Evolutionary conservation across 805 yeast genomes (phyloP).

Genomic region (Candida methanosorbosa): DNA sequence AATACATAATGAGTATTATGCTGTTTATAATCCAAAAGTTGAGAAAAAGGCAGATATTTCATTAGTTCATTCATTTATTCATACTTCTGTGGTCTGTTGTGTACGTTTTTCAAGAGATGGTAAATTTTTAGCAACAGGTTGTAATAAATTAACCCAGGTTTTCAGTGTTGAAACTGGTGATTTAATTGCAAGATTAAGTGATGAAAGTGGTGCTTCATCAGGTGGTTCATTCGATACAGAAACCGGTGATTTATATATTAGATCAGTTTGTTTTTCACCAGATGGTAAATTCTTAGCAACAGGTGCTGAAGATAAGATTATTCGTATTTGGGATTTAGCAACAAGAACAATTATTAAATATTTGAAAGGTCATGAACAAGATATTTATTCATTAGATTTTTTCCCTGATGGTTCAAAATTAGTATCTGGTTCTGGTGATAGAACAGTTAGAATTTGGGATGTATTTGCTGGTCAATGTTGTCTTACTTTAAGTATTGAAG

Average conservation of each 20-base stretch:
- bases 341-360: conserved; percentile 79
- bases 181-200: conserved; percentile 76
- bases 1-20: conserved; percentile 77
- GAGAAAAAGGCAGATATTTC: conserved; percentile 75
- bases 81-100: conserved; percentile 93
- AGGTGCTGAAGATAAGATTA: conserved; percentile 84
- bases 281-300: conserved; percentile 91
- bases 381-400: conserved; percentile 89
- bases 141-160: conserved; percentile 92
- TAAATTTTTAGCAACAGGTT: conserved; percentile 89
- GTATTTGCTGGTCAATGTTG: conserved; percentile 83
- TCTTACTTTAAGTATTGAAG: conserved; percentile 83
- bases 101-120: conserved; percentile 91
- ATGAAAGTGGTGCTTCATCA: conserved; percentile 51
- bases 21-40: conserved; percentile 83
- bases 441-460: conserved; percentile 96
- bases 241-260: conserved; percentile 80
- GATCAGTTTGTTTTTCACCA: conserved; percentile 95
- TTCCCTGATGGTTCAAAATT: conserved; percentile 90
- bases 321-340: conserved; percentile 92
- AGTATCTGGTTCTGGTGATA: conserved; percentile 94
- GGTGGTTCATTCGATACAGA: conserved; percentile 43
- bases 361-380: conserved; percentile 93
- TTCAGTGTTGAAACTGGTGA: conserved; percentile 90
- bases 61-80: conserved; percentile 82